Evolutionary conservation across 108 stramenopile genomes (phyloP), one percentile per base, ranked within the genome.

Genomic region (Cafeteria roenbergensis): DNA sequence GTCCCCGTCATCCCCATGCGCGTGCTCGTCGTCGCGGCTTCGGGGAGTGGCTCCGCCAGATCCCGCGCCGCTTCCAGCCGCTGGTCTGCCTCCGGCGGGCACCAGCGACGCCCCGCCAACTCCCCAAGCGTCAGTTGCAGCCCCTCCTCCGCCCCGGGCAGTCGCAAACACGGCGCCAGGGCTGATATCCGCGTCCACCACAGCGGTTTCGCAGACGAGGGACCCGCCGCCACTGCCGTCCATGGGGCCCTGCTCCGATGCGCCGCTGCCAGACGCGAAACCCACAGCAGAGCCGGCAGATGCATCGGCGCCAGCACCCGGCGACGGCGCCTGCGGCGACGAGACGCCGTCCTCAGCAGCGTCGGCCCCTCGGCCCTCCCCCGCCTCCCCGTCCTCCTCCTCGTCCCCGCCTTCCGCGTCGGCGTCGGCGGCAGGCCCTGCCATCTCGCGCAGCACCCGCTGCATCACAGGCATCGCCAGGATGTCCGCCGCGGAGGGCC

Each of bases 381-480:
- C 6, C 42, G 42, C 42, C 42, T 12, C 42, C 42, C 12, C 42
- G 17, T 48, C 17, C 17, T 48, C 17, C 42, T 48, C 42, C 6
- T 17, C 17, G 42, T 6, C 17, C 6, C 42, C 12, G 12, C 42
- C 17, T 6, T 48, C 42, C 17, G 12, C 42, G 17, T 17, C 42
- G 17, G 17, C 42, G 17, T 6, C 42, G 42, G 12, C 42, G 42
- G 12, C 17, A 17, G 12, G 6, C 12, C 17, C 42, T 17, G 64
- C 64, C 27, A 65, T 51, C 53, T 54, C 52, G 51, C 53, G 28
- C 12, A 65, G 64, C 4, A 27, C 9, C 48, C 20, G 4, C 9
- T 31, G 20, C 8, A 65, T 54, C 29, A 52, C 52, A 0, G 64
- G 64, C 64, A 52, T 52, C 6, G 37, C 28, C 8, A 65, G 48